Evolutionary conservation across 2,329 filamentous ascomycete species (phyloP), one percentile per base, ranked within the genome.

Genomic region (Cercospora sp.): DNA sequence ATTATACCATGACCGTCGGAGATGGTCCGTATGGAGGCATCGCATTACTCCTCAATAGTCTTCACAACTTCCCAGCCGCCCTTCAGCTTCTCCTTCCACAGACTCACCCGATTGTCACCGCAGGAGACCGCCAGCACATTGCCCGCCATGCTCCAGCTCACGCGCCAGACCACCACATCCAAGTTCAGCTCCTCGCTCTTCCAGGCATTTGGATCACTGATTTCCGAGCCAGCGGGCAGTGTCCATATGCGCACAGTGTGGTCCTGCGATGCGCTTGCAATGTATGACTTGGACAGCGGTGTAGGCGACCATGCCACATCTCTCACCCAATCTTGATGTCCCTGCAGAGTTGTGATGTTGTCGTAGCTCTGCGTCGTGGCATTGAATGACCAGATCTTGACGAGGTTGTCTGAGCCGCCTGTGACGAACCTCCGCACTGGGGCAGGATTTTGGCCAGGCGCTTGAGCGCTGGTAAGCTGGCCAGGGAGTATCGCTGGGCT

Each of bases 221-320:
- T 69, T 30, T 80, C 76, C 23, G 72, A 73, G n/a, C 75, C 75
- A 4, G 77, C 76, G 5, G 82, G 74, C 45, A 81, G 80, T 9
- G 94, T 98, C 95, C 95, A 99, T 82, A 99, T 97, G 73, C 93
- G 89, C 70, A 98, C 94, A 8, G 93, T 97, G 86, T 97, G 96
- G 81, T 99, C 95, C 83, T 98, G 94, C 64, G 91, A 94, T 10
- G 94, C 95, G 60, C 91, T 94, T 31, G 95, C 95, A 78, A 99
- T 97, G 83, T 99, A 99, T 67, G 90, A 93, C 86, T 97, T 97
- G 76, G 94, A 92, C 68, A 99, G 86, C 65, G 98, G 92, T 26
- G 93, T 97, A 10, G 95, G 95, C 60, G 91, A 94, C 95, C 95
- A 99, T 13, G 94, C 92, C 12, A 99, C 95, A 80, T 99, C 95